A percentile compares a stretch with the other conserved stretches of the same genome.
These are phyloP conservation scores for Malania oleifera DNA, from an alignment of 164 flowering plant genomes.

Conservation along the genomic window DNA sequence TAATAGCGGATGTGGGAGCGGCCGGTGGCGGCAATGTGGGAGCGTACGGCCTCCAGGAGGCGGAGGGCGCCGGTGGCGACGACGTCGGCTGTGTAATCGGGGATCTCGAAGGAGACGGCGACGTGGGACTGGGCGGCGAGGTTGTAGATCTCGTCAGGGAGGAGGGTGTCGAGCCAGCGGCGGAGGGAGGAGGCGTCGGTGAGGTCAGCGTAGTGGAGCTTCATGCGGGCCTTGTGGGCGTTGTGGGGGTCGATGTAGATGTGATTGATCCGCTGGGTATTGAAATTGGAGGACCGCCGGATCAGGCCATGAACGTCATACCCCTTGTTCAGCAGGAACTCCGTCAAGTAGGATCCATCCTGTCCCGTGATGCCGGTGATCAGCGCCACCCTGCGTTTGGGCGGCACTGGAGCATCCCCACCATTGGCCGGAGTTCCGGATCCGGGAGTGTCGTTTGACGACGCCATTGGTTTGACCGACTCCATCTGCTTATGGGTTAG, in stretches of 20 bases:
- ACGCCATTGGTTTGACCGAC: constrained; percentile 30
- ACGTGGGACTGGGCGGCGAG: constrained; percentile 97
- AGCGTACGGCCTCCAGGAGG: constrained; percentile 81
- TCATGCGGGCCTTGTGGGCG: constrained; percentile 64
- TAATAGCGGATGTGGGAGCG: constrained; percentile 61
- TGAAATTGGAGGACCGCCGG: constrained; percentile 92
- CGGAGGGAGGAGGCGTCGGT: constrained; percentile 94
- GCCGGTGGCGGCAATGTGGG: constrained; percentile 71
- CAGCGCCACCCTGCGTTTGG: constrained; percentile 51
- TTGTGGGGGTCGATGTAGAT: constrained; percentile 97
- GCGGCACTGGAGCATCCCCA: constrained; percentile 10
- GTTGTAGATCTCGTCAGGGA: constrained; percentile 94
- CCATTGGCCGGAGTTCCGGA: constrained; percentile 22
- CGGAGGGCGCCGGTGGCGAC: constrained; percentile 97
- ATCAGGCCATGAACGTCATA: constrained; percentile 92
- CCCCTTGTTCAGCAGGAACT: constrained; percentile 71
- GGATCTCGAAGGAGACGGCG: constrained; percentile 96
- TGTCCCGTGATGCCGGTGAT: constrained; percentile 96
- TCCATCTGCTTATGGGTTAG: not conserved
- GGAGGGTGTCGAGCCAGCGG: constrained; percentile 77
- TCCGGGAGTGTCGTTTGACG: constrained; percentile 20
- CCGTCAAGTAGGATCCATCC: constrained; percentile 94
- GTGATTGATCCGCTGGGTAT: constrained; percentile 93
- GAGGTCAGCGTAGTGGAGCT: constrained; percentile 92
- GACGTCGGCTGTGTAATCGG: constrained; percentile 94